Conservation (phyloP, 257 asterid species). For the Apocynum venetum region DNA sequence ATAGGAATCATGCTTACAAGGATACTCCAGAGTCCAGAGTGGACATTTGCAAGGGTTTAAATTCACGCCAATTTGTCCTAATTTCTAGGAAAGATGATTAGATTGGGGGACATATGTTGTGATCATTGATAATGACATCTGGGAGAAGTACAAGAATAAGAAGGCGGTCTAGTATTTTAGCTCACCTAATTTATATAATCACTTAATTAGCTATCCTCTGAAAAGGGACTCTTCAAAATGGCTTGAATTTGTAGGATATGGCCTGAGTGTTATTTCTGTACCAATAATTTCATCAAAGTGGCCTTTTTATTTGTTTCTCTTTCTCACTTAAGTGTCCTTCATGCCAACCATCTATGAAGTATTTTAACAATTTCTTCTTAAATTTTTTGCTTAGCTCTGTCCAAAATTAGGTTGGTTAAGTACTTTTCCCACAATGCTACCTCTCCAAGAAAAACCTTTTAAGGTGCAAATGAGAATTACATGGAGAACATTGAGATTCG, state of each 20-base stretch:
- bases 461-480: background rate
- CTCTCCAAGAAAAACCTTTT: background rate
- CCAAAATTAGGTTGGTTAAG: background rate
- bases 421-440: background rate
- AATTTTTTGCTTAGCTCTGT: background rate
- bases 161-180: background rate
- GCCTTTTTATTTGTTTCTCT: background rate
- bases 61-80: background rate
- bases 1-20: background rate
- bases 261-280: background rate
- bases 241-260: background rate
- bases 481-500: background rate
- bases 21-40: background rate
- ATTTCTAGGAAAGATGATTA: background rate
- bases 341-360: background rate
- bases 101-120: background rate
- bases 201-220: background rate
- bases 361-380: background rate
- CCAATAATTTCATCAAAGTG: background rate
- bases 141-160: background rate
- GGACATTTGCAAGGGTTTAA: too few relatives aligned
- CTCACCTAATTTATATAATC: background rate
- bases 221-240: background rate
- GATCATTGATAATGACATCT: background rate
- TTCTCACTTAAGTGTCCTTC: background rate